Percentiles rank a stretch among this genome's conserved stretches.
phyloP scores from a whole-genome alignment of 129 eudicot genomes.

The Artemisia tridentata region DNA sequence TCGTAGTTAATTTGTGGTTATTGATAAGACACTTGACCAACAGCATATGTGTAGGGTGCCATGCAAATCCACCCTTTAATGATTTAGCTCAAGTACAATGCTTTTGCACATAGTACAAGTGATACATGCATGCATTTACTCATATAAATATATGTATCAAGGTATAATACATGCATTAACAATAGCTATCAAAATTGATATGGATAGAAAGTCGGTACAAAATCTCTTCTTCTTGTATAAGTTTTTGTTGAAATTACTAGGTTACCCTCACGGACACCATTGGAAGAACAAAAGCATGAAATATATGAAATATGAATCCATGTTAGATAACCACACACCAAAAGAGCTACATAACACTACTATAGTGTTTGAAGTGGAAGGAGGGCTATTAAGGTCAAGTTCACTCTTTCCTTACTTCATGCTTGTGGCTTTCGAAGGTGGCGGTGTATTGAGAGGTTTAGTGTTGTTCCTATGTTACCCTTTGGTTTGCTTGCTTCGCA shows the following conservation, averaged over 20 bases:
- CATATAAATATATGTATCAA: constrained; percentile 21
- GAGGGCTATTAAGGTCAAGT: constrained; percentile 42
- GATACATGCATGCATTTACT: background rate
- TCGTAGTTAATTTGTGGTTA: constrained; percentile 14
- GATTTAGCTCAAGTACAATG: constrained; percentile 3
- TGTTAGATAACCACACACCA: constrained; percentile 26
- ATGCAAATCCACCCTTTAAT: constrained; percentile 11
- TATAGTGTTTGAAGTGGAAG: constrained; percentile 44
- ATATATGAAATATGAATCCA: constrained; percentile 30
- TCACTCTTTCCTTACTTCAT: constrained; percentile 64
- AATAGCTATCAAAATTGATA: constrained; percentile 1
- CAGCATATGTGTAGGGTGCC: constrained; percentile 11
- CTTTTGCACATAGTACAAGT: constrained; percentile 17
- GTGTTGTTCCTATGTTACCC: constrained; percentile 49
- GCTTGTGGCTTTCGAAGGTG: constrained; percentile 71
- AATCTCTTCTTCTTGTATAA: constrained; percentile 28
- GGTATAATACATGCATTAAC: constrained; percentile 6
- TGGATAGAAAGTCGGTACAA: constrained; percentile 34
- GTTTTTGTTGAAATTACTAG: constrained; percentile 32
- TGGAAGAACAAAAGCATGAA: constrained; percentile 29
- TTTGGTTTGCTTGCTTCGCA: constrained; percentile 30
- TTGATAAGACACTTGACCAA: constrained; percentile 20
- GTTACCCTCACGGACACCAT: constrained; percentile 29
- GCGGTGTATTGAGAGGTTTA: constrained; percentile 52
- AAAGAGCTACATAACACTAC: constrained; percentile 23